Base-by-base conservation (phyloP, 495 filamentous ascomycete genomes). In the Hypoxylon crocopeplum region DNA sequence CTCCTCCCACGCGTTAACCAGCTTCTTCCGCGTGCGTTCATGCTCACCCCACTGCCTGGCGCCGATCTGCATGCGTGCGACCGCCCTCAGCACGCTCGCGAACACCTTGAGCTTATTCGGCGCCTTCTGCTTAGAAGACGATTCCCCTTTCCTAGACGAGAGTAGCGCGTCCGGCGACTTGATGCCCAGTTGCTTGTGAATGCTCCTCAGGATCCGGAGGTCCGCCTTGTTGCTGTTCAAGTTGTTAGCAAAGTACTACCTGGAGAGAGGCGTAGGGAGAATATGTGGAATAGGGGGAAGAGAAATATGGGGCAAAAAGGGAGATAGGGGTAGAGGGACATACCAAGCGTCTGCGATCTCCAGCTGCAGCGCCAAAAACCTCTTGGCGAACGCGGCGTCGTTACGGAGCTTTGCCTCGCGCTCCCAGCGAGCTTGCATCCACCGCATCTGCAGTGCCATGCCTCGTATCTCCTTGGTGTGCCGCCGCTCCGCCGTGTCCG, bases 381-480 rank as follows among this genome's bases (percentile, higher is more conserved):
- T 82, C 84, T 98, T 89, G 72, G 88, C 89, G 78, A 81, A 96
- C 19, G 86, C 88, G 47, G 93, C 77, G 57, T 89, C 88, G 37
- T 78, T 79, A 39, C 94, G 80, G 74, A 98, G 87, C 47, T 82
- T 84, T 64, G 89, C 84, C 75, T 97, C 93, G 17, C 94, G 82
- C 68, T 83, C 79, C 70, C 87, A 86, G 44, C 86, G 83, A 3
- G 90, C 91, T 54, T 87, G 82, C 53, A 98, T 83, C 86, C 89
- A 98, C 59, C 92, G 80, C 63, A 97, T 93, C 71, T 97, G 92
- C 73, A 93, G 88, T 56, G 83, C 84, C 68, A 98, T 78, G 8
- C 92, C 92, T 40, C 85, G 82, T 24, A 97, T 80, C 74, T 98
- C 95, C 63, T 87, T 88, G 55, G 82, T 82, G 61, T 97, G 93